phyloP scores from a whole-genome alignment of 1,139 yeast species.

The Sugiyamaella japonica region DNA sequence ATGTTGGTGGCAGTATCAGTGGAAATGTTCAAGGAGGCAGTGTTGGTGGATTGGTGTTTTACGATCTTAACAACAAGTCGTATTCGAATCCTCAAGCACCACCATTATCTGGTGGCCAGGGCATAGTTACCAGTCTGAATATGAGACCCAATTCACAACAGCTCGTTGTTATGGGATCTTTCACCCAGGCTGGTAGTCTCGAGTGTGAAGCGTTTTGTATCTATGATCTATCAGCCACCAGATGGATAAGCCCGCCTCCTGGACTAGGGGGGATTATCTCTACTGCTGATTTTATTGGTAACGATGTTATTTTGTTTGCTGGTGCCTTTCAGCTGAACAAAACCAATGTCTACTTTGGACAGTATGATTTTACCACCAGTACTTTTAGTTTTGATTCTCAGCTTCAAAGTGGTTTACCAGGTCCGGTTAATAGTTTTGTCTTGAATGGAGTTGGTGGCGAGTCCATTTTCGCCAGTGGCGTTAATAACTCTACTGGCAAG shows the following conservation, averaged over 20 bases:
- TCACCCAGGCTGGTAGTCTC: slow-evolving; percentile 58
- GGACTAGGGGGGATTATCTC: slow-evolving; percentile 56
- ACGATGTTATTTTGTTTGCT: slow-evolving; percentile 55
- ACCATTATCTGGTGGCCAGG: slow-evolving; percentile 38
- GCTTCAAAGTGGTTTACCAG: slow-evolving; percentile 39
- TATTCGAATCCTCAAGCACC: slow-evolving; percentile 52
- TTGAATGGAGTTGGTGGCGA: slow-evolving; percentile 52
- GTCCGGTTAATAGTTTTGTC: slow-evolving; percentile 50
- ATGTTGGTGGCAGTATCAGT: slow-evolving; percentile 55
- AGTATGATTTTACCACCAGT: slow-evolving; percentile 52
- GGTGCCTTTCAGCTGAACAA: slow-evolving; percentile 57
- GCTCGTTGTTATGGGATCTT: slow-evolving; percentile 76
- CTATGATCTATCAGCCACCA: slow-evolving; percentile 56
- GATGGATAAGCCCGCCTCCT: slow-evolving; percentile 55
- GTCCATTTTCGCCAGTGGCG: slow-evolving; percentile 58
- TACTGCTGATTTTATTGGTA: slow-evolving; percentile 53
- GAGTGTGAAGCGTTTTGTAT: slow-evolving; percentile 67
- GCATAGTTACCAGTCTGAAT: slow-evolving; percentile 54
- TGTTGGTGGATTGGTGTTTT: slow-evolving; percentile 51
- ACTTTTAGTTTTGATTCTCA: slow-evolving; percentile 30
- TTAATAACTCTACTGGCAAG: slow-evolving; percentile 40
- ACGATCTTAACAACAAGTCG: slow-evolving; percentile 47
- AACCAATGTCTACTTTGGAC: slow-evolving; percentile 46
- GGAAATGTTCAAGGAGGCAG: slow-evolving; percentile 38
- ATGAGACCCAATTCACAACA: slow-evolving; percentile 51